Conservation (phyloP, 2,329 filamentous ascomycete genomes). For the Nemania sp. region DNA sequence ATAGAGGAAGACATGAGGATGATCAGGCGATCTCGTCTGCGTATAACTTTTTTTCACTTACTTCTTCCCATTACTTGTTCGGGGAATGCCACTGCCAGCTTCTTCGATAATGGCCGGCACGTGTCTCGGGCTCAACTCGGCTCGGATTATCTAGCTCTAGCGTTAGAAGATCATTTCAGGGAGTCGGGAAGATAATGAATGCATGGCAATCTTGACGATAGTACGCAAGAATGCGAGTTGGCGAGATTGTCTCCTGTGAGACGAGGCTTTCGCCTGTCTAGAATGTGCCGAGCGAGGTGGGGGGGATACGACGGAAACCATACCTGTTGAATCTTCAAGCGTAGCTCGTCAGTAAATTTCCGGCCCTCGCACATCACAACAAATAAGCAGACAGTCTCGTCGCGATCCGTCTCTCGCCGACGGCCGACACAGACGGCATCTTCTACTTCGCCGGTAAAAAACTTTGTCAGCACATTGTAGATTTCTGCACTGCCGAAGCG, state of each 20-base stretch:
- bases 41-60: constrained; percentile 50
- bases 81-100: constrained; percentile 79
- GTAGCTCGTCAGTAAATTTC: constrained; percentile 63
- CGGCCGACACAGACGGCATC: constrained; percentile 89
- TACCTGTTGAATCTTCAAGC: constrained; percentile 62
- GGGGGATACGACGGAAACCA: neutral
- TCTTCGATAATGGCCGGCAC: constrained; percentile 83
- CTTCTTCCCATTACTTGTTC: constrained; percentile 96
- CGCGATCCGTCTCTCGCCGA: constrained; percentile 69
- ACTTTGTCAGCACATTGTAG: constrained; percentile 87
- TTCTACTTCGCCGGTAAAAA: constrained; percentile 77
- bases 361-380: constrained; percentile 71
- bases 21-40: neutral
- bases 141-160: constrained; percentile 59
- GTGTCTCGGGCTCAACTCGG: constrained; percentile 84
- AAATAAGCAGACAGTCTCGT: constrained; percentile 89
- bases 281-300: no score
- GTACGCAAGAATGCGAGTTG: neutral
- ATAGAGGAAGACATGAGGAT: no score
- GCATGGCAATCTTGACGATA: neutral
- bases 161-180: constrained; percentile 3
- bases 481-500: constrained; percentile 94
- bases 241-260: neutral
- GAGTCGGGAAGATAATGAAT: neutral
- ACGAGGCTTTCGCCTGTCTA: neutral